phyloP scores from a whole-genome alignment of 768 basidiomycete genomes.

The Cubamyces lactineus region DNA sequence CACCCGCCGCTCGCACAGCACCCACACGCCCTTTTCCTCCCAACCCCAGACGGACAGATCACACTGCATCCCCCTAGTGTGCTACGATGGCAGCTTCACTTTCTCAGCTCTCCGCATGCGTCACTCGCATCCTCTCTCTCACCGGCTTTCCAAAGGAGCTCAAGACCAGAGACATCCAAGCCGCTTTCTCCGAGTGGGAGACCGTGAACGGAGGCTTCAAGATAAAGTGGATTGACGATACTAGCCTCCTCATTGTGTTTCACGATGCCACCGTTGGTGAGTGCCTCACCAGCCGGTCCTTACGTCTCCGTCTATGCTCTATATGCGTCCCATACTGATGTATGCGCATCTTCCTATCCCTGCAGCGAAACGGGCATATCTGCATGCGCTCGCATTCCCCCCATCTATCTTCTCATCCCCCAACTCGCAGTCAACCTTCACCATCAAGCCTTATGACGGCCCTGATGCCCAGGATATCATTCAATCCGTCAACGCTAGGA shows the following conservation, averaged over 20 bases:
- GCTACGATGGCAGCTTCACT: slow-evolving; percentile 68
- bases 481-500: slow-evolving; percentile 78
- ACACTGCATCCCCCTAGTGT: slow-evolving; percentile 12
- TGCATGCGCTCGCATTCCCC: slow-evolving; percentile 83
- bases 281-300: slow-evolving; percentile 38
- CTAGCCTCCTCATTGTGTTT: slow-evolving; percentile 93
- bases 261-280: slow-evolving; percentile 86
- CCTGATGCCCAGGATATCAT: slow-evolving; percentile 89
- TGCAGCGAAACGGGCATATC: slow-evolving; percentile 93
- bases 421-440: slow-evolving; percentile 53
- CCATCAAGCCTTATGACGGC: slow-evolving; percentile 91
- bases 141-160: slow-evolving; percentile 94
- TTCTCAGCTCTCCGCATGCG: slow-evolving; percentile 87
- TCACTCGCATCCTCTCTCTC: slow-evolving; percentile 92
- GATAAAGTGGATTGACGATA: slow-evolving; percentile 99
- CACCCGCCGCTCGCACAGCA: slow-evolving; percentile 25
- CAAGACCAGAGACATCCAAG: slow-evolving; percentile 96
- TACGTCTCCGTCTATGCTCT: too few relatives aligned
- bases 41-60: slow-evolving; percentile 7
- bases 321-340: background rate
- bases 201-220: slow-evolving; percentile 88
- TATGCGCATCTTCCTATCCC: slow-evolving; percentile 8
- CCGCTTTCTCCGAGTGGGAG: slow-evolving; percentile 90
- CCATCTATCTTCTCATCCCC: slow-evolving; percentile 68
- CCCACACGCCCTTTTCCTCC: slow-evolving; percentile 21